A percentile compares a stretch with the other conserved stretches of the same genome.
These are phyloP conservation scores for Neurospora sp. DNA, from an alignment of 495 filamentous ascomycete species.

Conservation along the genomic window DNA sequence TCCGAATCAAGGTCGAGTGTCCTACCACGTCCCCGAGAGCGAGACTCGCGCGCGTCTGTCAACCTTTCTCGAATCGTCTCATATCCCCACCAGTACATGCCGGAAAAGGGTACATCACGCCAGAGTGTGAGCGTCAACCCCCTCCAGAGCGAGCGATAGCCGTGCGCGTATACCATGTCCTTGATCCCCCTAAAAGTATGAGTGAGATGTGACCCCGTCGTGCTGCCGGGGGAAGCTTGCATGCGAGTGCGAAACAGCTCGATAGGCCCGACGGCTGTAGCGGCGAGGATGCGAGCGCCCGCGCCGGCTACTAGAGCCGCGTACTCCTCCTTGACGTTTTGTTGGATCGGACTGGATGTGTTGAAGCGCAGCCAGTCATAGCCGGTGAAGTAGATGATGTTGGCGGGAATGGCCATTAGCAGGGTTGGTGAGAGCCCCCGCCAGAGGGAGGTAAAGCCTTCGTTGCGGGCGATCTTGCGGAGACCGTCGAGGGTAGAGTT, in stretches of 20 bases:
- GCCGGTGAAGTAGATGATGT: constrained; percentile 98
- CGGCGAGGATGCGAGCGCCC: constrained; percentile 67
- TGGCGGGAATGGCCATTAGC: constrained; percentile 86
- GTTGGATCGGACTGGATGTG: constrained; percentile 54
- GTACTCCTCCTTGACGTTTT: constrained; percentile 51
- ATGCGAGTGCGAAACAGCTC: constrained; percentile 93
- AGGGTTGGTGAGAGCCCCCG: constrained; percentile 85
- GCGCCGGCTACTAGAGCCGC: constrained; percentile 73
- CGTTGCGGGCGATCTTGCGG: constrained; percentile 91
- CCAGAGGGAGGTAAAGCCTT: constrained; percentile 82
- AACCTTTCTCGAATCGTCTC: constrained; percentile 63
- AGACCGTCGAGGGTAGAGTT: constrained; percentile 87
- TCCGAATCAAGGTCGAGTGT: constrained; percentile 15
- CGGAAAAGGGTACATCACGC: constrained; percentile 95
- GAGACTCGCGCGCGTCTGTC: constrained; percentile 47
- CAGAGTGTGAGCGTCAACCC: constrained; percentile 87
- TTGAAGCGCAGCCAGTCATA: constrained; percentile 86
- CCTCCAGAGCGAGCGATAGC: constrained; percentile 82
- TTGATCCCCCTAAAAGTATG: constrained; percentile 63
- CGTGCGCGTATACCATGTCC: constrained; percentile 66
- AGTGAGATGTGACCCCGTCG: constrained; percentile 43
- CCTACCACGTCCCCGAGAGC: constrained; percentile 28
- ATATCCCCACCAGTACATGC: constrained; percentile 96
- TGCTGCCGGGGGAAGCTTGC: constrained; percentile 62
- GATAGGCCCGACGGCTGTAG: constrained; percentile 75